Evolutionary conservation across 75 land plant genomes (phyloP), one percentile per base, ranked within the genome.

Genomic region (Pseudotsuga menziesii): DNA sequence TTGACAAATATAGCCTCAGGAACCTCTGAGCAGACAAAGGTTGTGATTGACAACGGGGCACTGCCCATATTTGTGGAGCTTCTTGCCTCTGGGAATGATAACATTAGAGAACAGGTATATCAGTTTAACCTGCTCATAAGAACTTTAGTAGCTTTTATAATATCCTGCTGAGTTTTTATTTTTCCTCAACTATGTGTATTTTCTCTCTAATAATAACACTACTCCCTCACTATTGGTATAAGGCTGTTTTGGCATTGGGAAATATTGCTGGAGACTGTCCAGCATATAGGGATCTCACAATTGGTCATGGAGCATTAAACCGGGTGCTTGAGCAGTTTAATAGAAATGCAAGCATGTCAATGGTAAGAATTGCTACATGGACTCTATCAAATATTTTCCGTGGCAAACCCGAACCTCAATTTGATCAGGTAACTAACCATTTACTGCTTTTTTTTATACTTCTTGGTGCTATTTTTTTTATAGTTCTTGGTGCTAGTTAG

Each of bases 31-130:
- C 84, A 95, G 66, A 95, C 98, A 19, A 80, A 84, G 39, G 93
- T 95, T 54, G 98, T 95, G 3, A 95, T 92, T 71, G 90, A 95
- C 55, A 88, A 86, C 80, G 98, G 95, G 3, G 93, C 98, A 61
- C 89, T 95, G n/a, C 93, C 93, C 26, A 85, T 90, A 9, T 89
- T 95, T 80, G 93, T 89, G 29, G 84, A 93, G 48, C 93, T 95
- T 62, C 90, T 95, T 52, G 77, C 79, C 76, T 92, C 95, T 73
- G 86, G 90, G 27, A 89, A 88, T 78, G 92, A 93, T 78, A 93
- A 95, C 80, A 92, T 93, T 58, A 80, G 96, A 1, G 98, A 95
- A 71, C 98, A 95, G 93, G 98, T 95, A 80, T n/a, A n/a, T n/a
- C 19, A 74, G 56, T 3, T 29, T 29, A 29, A 29, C 32, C 32